These are phyloP conservation scores for Geotrichum phurueaensis DNA, from an alignment of 1,139 yeast species.

Conservation along the genomic window DNA sequence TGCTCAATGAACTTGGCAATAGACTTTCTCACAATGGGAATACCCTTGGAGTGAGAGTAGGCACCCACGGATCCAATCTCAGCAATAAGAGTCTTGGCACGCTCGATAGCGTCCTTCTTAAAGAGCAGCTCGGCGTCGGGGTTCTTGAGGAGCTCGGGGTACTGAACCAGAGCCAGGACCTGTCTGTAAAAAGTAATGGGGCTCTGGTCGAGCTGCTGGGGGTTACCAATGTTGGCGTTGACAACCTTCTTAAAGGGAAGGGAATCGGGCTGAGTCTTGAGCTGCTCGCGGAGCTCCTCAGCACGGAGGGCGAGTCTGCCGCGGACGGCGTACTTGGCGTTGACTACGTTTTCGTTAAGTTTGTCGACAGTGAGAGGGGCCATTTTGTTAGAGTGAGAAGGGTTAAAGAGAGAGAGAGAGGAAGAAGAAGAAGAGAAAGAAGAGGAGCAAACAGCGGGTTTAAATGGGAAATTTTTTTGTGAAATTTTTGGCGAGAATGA, in stretches of 20 bases:
- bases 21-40: conserved; percentile 58
- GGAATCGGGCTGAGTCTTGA: conserved; percentile 49
- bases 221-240: conserved; percentile 92
- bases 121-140: conserved; percentile 37
- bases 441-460: background rate
- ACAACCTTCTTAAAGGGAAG: conserved; percentile 74
- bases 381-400: background rate
- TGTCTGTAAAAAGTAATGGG: conserved; percentile 95
- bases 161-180: conserved; percentile 76
- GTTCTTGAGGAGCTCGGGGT: conserved; percentile 58
- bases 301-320: conserved; percentile 92
- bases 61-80: conserved; percentile 86
- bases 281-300: conserved; percentile 63
- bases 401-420: background rate
- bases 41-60: conserved; percentile 90
- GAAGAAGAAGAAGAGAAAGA: conserved; percentile 2
- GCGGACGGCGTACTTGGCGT: conserved; percentile 92
- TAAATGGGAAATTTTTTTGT: background rate
- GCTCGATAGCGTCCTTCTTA: conserved; percentile 63
- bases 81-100: conserved; percentile 58
- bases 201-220: conserved; percentile 89
- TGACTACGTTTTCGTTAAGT: conserved; percentile 65
- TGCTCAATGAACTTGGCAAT: conserved; percentile 72
- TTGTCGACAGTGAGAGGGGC: conserved; percentile 39
- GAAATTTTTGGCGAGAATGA: background rate